These are phyloP conservation scores for Phyllosticta capitalensis DNA, from an alignment of 2,329 filamentous ascomycete genomes.

Conservation along the genomic window DNA sequence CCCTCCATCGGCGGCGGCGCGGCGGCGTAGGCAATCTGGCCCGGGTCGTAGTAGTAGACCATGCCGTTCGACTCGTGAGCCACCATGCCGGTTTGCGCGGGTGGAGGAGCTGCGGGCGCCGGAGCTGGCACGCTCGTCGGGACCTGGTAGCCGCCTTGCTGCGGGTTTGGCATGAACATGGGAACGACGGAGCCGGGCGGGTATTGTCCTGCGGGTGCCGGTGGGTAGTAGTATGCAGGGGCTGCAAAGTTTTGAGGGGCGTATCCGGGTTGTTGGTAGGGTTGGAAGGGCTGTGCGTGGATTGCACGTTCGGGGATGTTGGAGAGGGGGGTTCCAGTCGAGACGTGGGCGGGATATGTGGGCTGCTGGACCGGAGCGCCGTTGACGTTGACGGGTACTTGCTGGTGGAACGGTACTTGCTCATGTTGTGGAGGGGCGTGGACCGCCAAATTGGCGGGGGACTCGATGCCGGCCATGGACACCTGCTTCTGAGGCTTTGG, in stretches of 20 bases:
- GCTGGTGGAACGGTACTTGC: constrained; percentile 87
- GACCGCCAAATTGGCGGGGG: constrained; percentile 55
- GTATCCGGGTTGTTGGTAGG: constrained; percentile 54
- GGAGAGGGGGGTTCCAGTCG: constrained; percentile 71
- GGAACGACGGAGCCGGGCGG: constrained; percentile 41
- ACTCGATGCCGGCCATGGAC: constrained; percentile 86
- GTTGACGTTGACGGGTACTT: constrained; percentile 69
- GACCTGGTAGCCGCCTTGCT: constrained; percentile 37
- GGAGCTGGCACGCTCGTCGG: constrained; percentile 10
- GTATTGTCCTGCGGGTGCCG: constrained; percentile 28
- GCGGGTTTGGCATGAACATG: constrained; percentile 48
- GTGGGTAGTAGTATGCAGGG: constrained; percentile 53
- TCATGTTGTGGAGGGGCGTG: constrained; percentile 55
- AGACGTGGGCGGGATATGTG: constrained; percentile 60
- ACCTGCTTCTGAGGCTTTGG: constrained; percentile 91
- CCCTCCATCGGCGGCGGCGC: constrained; percentile 35
- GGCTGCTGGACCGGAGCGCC: constrained; percentile 58
- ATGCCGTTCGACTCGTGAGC: constrained; percentile 92
- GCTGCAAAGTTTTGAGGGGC: constrained; percentile 32
- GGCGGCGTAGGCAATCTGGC: constrained; percentile 49
- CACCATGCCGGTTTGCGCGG: constrained; percentile 45
- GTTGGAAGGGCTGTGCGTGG: constrained; percentile 80
- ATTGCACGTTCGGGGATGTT: constrained; percentile 90
- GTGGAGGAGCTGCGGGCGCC: constrained; percentile 19
- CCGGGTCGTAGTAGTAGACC: constrained; percentile 85